Percentiles rank a stretch among this genome's conserved stretches.
Evolutionary conservation across 371 early-diverging fungal genomes (phyloP).

Genomic region (Cokeromyces recurvatus): DNA sequence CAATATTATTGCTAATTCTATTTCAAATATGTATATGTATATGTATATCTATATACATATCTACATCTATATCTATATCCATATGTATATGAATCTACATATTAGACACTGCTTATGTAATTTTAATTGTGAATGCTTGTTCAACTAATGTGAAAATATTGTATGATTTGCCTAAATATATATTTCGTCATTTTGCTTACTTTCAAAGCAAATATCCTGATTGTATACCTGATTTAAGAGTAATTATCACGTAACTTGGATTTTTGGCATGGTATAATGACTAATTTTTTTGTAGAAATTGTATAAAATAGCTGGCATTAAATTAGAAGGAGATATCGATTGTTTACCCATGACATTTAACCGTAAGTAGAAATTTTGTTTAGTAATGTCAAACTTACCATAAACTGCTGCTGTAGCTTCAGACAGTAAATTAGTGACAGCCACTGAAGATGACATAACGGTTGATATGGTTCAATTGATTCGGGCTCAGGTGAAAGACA

Average conservation of each 20-base stretch:
- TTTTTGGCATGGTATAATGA: no score
- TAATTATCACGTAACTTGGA: conserved; percentile 17
- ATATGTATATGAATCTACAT: no score
- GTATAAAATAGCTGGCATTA: conserved; percentile 23
- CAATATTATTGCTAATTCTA: no score
- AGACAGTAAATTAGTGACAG: conserved; percentile 13
- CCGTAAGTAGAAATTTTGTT: conserved; percentile 2
- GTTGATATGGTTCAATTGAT: no score
- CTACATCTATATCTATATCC: no score
- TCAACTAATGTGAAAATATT: conserved; percentile 43
- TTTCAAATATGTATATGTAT: no score
- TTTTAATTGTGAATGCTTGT: conserved; percentile 70
- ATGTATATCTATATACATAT: no score
- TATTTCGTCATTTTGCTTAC: conserved; percentile 70
- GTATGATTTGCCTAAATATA: conserved; percentile 57
- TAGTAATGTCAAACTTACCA: background rate
- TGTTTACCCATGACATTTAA: conserved; percentile 25
- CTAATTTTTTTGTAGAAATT: conserved; percentile 13
- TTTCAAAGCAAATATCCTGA: conserved; percentile 64
- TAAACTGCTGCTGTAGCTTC: conserved; percentile 7
- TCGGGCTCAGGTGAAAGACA: conserved; percentile 13
- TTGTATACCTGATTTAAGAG: conserved; percentile 58
- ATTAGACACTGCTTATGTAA: conserved; percentile 62
- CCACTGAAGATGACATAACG: conserved; percentile 25
- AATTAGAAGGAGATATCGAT: conserved; percentile 24